Base-by-base conservation (phyloP, 2,329 filamentous ascomycete genomes). In the Karstenula rhodostoma region DNA sequence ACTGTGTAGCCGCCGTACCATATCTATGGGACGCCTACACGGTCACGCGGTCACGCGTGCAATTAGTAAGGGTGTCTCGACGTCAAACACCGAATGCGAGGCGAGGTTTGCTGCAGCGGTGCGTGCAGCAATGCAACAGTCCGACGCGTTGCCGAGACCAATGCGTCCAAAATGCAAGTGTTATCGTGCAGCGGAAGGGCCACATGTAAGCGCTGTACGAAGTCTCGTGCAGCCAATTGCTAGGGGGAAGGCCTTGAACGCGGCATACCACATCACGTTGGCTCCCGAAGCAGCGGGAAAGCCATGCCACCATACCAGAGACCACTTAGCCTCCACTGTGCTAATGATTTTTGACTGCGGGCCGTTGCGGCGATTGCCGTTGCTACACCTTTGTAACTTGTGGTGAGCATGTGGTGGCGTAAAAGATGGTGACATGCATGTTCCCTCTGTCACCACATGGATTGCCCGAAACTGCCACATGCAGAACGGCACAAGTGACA, bases 161-260 rank as follows among this genome's bases (percentile, higher is more conserved):
- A 35, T 9, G 29, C 4, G 48, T 25, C 19, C 17, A 19, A 25
- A 35, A 17, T 22, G 43, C 25, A 40, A 40, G 48, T 54, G 51
- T 32, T 44, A 17, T 47, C 23, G 37, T 32, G 37, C 51, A 44
- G 37, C 40, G n/a, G 52, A 25, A 32, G 37, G 40, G 17, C 13
- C 15, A 25, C 35, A 43, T 48, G 42, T 29, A 25, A 40, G 40
- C 49, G 19, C 23, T 42, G 51, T 33, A 25, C 37, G 37, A 23
- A 29, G 23, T 29, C 35, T 42, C 35, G 50, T 53, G 37, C 51
- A 32, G 23, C 51, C 19, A 56, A 37, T n/a, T 54, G 40, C 37
- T 7, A 32, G 37, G 51, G 37, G 25, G 4, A 19, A 32, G 12
- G n/a, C 5, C 5, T 32, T 43, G 27, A 22, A 17, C 15, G 12